phyloP scores from a whole-genome alignment of 73 alveolate genomes.

The Tetrahymena thermophila region DNA sequence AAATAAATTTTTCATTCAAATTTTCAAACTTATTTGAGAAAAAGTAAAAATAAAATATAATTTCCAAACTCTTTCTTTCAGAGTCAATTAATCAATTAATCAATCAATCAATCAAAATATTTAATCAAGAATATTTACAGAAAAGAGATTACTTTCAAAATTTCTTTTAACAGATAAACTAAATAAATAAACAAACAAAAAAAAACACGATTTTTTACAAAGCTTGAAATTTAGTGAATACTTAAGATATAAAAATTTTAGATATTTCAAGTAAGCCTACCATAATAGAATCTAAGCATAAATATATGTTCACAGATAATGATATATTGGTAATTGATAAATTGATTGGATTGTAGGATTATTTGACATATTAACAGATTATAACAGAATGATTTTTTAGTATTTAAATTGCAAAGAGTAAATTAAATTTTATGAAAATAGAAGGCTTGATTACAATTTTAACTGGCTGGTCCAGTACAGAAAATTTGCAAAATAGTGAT shows the following conservation, averaged over 20 bases:
- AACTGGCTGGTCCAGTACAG: background rate
- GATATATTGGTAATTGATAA: background rate
- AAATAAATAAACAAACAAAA: background rate
- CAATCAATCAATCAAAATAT: background rate
- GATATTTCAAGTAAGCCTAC: background rate
- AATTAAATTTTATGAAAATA: background rate
- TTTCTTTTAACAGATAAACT: background rate
- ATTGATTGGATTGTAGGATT: no score
- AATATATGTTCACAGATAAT: no score
- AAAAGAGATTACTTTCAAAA: no score
- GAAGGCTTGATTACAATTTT: background rate
- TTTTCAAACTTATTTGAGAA: background rate
- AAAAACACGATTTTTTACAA: background rate
- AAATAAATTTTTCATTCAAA: background rate
- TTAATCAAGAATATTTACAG: background rate
- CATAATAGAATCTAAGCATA: no score
- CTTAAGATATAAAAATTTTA: no score
- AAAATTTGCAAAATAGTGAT: background rate
- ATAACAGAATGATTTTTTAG: background rate
- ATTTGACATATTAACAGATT: background rate
- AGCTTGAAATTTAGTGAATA: background rate
- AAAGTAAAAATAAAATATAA: no score
- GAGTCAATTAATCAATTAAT: no score
- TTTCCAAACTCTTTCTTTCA: no score
- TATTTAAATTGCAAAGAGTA: background rate